Evolutionary conservation across 1,139 yeast species (phyloP), one percentile per base, ranked within the genome.

Genomic region (Cylindricascospora bacillispora): DNA sequence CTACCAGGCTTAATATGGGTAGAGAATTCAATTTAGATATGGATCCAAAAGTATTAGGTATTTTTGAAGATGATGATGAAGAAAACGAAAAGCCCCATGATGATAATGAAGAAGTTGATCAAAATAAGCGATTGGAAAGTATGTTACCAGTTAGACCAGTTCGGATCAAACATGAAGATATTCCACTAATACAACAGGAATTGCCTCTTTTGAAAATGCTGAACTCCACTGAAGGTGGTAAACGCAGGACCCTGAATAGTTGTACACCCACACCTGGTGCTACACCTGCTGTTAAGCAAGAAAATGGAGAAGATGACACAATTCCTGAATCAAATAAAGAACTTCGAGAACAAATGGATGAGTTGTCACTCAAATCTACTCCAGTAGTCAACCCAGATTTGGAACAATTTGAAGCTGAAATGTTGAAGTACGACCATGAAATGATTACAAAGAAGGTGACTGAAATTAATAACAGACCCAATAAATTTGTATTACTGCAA

Each of bases 401-500:
- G 0, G 43, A 40, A 12, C 62, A 62, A 38, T 52, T 54, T 10
- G 43, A 45, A n/a, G 52, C 47, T 14, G 65, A 60, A 35, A 40
- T 50, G 25, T 26, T 57, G 17, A 34, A 34, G 11, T 52, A 54
- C 6, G 70, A 65, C 31, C 61, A 61, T 32, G 47, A 39, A 29
- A 53, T 52, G 10, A 54, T 62, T 25, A 38, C 48, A 19, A 48
- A 52, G 26, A 50, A 44, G 31, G 35, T 52, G 9, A 36, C 42
- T 13, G 53, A 47, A 16, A 46, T 62, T 13, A 62, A 56, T 30
- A 49, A 57, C 28, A 40, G 49, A 18, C 50, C 62, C 17, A 62
- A 63, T 26, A 54, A 58, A 37, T 59, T 69, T 36, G 57, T 77
- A 37, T 61, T 81, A 30, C 57, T 83, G 43, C 94, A 85, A 48